Percentiles rank a stretch among this genome's conserved stretches.
phyloP scores from a whole-genome alignment of 1,284 basidiomycete genomes.

The Grifola frondosa region DNA sequence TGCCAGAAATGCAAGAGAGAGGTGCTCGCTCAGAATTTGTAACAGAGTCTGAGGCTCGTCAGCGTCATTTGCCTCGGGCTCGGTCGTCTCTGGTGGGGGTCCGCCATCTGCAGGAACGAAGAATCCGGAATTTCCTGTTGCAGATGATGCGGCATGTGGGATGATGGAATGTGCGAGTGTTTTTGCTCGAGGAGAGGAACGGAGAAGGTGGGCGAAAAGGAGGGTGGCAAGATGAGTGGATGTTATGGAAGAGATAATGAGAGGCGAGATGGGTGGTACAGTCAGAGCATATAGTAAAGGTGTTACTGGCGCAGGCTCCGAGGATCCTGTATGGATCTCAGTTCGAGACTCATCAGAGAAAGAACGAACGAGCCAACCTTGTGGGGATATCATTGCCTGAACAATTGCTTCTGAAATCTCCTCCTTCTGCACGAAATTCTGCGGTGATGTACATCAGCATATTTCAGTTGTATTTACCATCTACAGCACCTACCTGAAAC shows the following conservation, averaged over 20 bases:
- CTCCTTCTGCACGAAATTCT: conserved; percentile 76
- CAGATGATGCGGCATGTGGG: conserved; percentile 42
- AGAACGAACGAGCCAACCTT: conserved; percentile 34
- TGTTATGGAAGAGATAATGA: conserved; percentile 51
- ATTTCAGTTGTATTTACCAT: neutral
- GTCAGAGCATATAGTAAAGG: conserved; percentile 67
- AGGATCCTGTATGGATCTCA: conserved; percentile 31
- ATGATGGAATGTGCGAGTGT: conserved; percentile 71
- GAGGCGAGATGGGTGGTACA: conserved; percentile 51
- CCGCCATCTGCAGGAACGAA: conserved; percentile 74
- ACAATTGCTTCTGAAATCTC: conserved; percentile 66
- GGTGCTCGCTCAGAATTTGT: conserved; percentile 71
- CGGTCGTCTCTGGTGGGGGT: conserved; percentile 27
- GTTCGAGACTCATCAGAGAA: neutral
- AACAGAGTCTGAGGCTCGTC: conserved; percentile 68
- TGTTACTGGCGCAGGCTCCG: conserved; percentile 52
- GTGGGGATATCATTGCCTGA: conserved; percentile 62
- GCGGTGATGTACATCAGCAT: neutral
- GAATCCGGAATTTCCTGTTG: conserved; percentile 46
- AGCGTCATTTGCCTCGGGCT: conserved; percentile 41
- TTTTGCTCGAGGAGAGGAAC: conserved; percentile 72
- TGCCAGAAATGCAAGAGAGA: conserved; percentile 68
- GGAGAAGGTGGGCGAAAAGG: conserved; percentile 70
- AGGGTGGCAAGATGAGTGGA: conserved; percentile 69
- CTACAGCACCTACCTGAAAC: conserved; percentile 69